A percentile compares a stretch with the other conserved stretches of the same genome.
These are phyloP conservation scores for Byssoonygena ceratinophila DNA, from an alignment of 2,329 filamentous ascomycete species.

Conservation along the genomic window DNA sequence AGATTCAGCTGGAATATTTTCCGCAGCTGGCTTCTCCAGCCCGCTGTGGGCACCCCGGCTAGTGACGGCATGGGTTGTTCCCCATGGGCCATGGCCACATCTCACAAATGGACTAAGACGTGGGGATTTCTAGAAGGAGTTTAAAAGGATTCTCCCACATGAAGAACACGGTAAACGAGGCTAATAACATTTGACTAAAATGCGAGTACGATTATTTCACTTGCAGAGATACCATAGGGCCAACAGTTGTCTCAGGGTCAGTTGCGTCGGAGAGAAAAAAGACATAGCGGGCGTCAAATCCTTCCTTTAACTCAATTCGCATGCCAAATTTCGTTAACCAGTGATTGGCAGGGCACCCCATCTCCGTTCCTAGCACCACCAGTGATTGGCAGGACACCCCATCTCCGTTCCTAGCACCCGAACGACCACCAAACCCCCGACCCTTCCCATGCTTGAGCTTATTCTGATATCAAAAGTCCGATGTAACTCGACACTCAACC, in stretches of 20 bases:
- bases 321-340: too few species aligned
- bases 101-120: background rate
- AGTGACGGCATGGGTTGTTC: background rate
- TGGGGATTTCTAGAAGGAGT: background rate
- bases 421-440: background rate
- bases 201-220: background rate
- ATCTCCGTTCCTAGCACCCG: background rate
- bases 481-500: conserved; percentile 8
- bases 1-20: background rate
- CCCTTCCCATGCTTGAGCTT: background rate
- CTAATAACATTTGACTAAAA: background rate
- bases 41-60: conserved; percentile 1
- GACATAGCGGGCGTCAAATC: background rate
- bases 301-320: too few species aligned
- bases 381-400: background rate
- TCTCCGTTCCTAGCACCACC: background rate
- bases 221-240: background rate
- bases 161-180: background rate
- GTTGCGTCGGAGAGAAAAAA: background rate
- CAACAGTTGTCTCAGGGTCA: background rate
- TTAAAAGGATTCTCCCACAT: background rate
- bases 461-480: background rate
- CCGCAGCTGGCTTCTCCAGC: background rate
- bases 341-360: background rate
- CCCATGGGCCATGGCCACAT: too few species aligned